Evolutionary conservation across 2,329 filamentous ascomycete species (phyloP).

Genomic region (Ambrosiella beaveri): DNA sequence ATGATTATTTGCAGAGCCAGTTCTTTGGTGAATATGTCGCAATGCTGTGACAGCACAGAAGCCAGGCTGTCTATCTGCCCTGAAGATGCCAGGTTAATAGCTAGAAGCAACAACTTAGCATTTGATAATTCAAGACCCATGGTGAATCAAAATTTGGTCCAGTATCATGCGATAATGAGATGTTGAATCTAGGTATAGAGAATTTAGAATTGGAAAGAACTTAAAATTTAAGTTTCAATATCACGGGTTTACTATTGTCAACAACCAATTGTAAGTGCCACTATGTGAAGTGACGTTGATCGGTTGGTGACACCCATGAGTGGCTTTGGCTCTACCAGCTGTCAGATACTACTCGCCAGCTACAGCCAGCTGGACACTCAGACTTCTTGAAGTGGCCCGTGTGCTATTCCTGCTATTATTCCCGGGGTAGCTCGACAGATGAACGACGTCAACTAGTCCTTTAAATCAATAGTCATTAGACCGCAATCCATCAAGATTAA

Average conservation of each 20-base stretch:
- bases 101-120: slow-evolving; percentile 54
- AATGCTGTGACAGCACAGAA: slow-evolving; percentile 38
- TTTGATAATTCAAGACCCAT: slow-evolving; percentile 35
- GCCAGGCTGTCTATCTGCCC: slow-evolving; percentile 47
- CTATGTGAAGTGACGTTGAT: neutral
- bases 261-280: neutral
- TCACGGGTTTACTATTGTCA: neutral
- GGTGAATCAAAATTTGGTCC: slow-evolving; percentile 14
- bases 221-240: neutral
- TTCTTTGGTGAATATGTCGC: slow-evolving; percentile 41
- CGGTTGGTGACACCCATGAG: neutral
- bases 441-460: neutral
- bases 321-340: neutral
- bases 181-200: neutral
- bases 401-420: neutral
- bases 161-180: neutral
- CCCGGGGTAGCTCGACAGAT: neutral
- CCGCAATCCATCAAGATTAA: neutral
- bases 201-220: neutral
- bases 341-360: neutral
- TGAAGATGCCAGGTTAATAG: slow-evolving; percentile 50
- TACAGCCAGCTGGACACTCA: neutral
- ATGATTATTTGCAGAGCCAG: slow-evolving; percentile 56
- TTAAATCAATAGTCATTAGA: neutral
- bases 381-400: neutral